phyloP scores from a whole-genome alignment of 2,329 filamentous ascomycete species.

The Nigrospora oryzae region DNA sequence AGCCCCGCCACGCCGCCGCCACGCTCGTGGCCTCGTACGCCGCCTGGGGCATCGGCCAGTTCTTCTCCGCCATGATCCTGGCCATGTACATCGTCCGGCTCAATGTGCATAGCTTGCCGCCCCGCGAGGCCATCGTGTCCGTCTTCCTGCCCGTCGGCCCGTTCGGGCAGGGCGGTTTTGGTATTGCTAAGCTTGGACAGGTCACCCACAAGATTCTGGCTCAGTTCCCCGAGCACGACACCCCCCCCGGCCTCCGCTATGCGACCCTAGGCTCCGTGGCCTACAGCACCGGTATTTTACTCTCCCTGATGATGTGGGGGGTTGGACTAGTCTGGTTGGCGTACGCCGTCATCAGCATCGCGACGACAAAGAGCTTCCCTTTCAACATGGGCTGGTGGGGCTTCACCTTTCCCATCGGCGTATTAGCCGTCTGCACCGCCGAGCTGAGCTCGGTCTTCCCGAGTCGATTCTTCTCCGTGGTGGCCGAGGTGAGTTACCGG shows the following conservation, averaged over 20 bases:
- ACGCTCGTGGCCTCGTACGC: slow-evolving; percentile 60
- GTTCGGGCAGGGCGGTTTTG: slow-evolving; percentile 52
- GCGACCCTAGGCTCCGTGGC: slow-evolving; percentile 24
- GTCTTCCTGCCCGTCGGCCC: slow-evolving; percentile 56
- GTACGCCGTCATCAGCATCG: slow-evolving; percentile 20
- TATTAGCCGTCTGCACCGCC: slow-evolving; percentile 28
- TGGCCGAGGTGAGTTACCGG: background rate
- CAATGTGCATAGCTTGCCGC: slow-evolving; percentile 56
- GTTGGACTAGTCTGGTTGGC: slow-evolving; percentile 23
- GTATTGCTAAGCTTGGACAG: slow-evolving; percentile 32
- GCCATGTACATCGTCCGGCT: slow-evolving; percentile 64
- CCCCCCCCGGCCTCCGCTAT: slow-evolving; percentile 29
- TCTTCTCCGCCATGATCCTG: slow-evolving; percentile 34
- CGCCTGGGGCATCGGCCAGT: slow-evolving; percentile 56
- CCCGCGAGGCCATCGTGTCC: slow-evolving; percentile 55
- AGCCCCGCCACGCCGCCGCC: slow-evolving; percentile 44
- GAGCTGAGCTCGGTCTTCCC: slow-evolving; percentile 27
- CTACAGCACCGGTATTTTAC: slow-evolving; percentile 40
- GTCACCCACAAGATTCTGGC: slow-evolving; percentile 24
- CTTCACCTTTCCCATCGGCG: slow-evolving; percentile 28
- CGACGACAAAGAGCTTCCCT: slow-evolving; percentile 22
- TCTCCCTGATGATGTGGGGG: slow-evolving; percentile 23
- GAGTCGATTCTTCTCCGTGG: background rate
- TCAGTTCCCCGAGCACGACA: slow-evolving; percentile 28
- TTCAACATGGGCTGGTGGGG: slow-evolving; percentile 31